Evolutionary conservation across 257 asterid species (phyloP), one percentile per base, ranked within the genome.

Genomic region (Przewalskia tangutica): DNA sequence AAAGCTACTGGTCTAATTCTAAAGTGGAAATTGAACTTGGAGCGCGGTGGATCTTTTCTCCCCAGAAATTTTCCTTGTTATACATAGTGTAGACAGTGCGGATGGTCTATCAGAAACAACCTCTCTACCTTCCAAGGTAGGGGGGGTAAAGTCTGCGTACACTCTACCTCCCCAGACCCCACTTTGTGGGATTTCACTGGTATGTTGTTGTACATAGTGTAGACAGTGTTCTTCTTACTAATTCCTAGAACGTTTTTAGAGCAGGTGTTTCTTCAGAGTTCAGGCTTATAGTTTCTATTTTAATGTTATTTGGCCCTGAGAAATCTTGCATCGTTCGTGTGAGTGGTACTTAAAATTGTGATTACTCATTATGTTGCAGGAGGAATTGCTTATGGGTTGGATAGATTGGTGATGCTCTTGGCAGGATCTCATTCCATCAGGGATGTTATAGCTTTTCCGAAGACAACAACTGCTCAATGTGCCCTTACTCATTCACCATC

Each of bases 391-490:
- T 94, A 79, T 10, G 99, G 98, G 76, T 76, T 96, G 84, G 98
- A 96, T 86, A 87, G 98, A 88, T 85, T 94, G 84, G 94, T 87
- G 79, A 96, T 94, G 99, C 91, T 96, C 27, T 86, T 96, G 88
- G 90, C 98, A 1, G 94, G 92, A 70, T 88, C 97, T 48, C 86
- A 80, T 78, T 94, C 99, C 51, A 96, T 96, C 23, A 89, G 97
- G 88, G 99, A 96, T 75, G 98, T 96, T 11, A 96, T 96, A 42
- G 99, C 98, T 53, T 96, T 96, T 82, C 99, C 98, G 1, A 94
- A 96, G 90, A 96, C 98, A n/a, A 90, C 97, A 0, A 88, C 98
- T 17, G 98, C 97, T 18, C 97, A 91, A 38, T 96, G 99, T 54
- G 98, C 98, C 75, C 94, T 96, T 18, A 93, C 99, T 81, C 97